Percentiles rank a stretch among this genome's conserved stretches.
Evolutionary conservation across 208 protist species (phyloP).

Genomic region (Acanthamoeba sp.): DNA sequence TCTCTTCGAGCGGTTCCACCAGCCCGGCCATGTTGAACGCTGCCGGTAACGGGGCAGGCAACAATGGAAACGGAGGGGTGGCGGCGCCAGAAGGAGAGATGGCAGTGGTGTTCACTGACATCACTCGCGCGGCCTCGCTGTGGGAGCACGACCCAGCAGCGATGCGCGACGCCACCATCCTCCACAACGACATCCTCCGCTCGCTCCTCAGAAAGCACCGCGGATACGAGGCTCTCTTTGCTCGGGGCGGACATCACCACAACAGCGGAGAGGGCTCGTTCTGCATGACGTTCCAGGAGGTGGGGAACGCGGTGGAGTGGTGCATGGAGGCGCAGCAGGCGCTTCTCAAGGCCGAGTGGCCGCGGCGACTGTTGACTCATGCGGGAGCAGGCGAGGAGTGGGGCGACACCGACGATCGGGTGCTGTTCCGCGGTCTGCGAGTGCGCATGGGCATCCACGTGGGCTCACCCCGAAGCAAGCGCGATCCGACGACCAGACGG

Average conservation of each 20-base stretch:
- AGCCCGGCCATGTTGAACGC: too few relatives aligned
- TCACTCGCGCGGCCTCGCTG: background rate
- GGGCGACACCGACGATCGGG: background rate
- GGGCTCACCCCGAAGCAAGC: background rate
- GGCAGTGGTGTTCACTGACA: slow-evolving; percentile 25
- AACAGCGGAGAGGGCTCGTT: slow-evolving; percentile 47
- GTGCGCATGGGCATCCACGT: slow-evolving; percentile 61
- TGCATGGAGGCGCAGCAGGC: slow-evolving; percentile 41
- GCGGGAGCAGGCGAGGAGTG: background rate
- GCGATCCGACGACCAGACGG: background rate
- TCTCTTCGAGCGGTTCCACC: background rate
- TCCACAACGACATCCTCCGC: slow-evolving; percentile 20
- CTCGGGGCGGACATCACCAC: background rate
- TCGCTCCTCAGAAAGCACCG: slow-evolving; percentile 7
- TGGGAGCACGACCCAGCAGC: slow-evolving; percentile 1
- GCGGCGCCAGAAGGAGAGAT: background rate
- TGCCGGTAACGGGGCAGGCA: background rate
- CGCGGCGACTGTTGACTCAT: background rate
- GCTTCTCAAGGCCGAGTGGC: slow-evolving; percentile 49
- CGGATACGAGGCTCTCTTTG: background rate
- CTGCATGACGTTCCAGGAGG: slow-evolving; percentile 17
- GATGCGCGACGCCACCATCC: background rate
- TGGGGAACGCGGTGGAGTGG: background rate
- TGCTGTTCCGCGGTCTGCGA: slow-evolving; percentile 48
- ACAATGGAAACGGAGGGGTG: background rate